Conservation (phyloP, 495 filamentous ascomycete species). For the Neurospora sp. region DNA sequence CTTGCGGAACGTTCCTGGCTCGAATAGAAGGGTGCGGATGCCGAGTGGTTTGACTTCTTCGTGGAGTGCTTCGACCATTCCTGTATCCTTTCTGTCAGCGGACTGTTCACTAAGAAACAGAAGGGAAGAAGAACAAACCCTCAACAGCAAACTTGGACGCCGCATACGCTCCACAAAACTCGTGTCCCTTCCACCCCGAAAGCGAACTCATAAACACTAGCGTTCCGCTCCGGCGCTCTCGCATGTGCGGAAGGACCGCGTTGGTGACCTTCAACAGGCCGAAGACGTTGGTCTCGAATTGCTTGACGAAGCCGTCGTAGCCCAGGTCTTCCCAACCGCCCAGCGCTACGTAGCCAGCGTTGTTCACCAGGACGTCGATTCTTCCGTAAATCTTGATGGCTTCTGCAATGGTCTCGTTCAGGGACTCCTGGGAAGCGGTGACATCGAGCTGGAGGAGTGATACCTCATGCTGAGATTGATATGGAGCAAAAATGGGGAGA, state of each 20-base stretch:
- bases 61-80: constrained; percentile 12
- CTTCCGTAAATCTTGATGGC: constrained; percentile 26
- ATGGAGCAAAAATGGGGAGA: neutral
- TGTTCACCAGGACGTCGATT: constrained; percentile 49
- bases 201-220: constrained; percentile 23
- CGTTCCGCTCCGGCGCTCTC: constrained; percentile 34
- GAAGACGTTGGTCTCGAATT: constrained; percentile 42
- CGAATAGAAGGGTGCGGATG: constrained; percentile 11
- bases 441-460: constrained; percentile 36
- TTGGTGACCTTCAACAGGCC: constrained; percentile 35
- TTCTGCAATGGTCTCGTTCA: constrained; percentile 24
- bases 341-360: constrained; percentile 40
- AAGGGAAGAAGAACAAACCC: constrained; percentile 1
- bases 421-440: constrained; percentile 26
- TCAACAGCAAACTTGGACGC: constrained; percentile 13
- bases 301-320: constrained; percentile 23
- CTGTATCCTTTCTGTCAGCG: neutral
- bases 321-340: constrained; percentile 31
- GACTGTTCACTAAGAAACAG: no score
- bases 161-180: constrained; percentile 8
- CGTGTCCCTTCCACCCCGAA: constrained; percentile 7
- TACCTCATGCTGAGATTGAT: neutral
- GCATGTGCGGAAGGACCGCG: constrained; percentile 35
- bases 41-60: constrained; percentile 10
- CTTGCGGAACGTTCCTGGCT: constrained; percentile 11